These are phyloP conservation scores for Funneliformis mosseae DNA, from an alignment of 192 early-diverging fungal species.

Conservation along the genomic window DNA sequence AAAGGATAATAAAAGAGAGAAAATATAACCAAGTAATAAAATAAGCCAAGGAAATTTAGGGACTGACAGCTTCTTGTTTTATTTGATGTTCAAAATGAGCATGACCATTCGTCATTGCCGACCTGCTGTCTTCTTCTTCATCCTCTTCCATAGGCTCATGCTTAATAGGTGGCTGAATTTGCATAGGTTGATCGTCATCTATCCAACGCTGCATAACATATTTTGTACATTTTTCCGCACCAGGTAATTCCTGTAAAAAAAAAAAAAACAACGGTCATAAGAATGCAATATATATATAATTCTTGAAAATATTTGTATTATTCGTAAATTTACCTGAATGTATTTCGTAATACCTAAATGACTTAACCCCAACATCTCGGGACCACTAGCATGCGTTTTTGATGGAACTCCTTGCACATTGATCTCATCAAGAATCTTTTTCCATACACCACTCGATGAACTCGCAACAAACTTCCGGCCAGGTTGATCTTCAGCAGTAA, in stretches of 20 bases:
- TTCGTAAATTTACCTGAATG: constrained; percentile 61
- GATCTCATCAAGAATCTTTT: constrained; percentile 61
- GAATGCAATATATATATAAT: not conserved
- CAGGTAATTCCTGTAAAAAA: constrained; percentile 35
- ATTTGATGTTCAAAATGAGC: too few species aligned
- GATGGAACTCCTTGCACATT: constrained; percentile 62
- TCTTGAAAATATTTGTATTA: not conserved
- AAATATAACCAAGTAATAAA: too few species aligned
- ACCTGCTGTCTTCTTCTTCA: not conserved
- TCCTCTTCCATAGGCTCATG: not conserved
- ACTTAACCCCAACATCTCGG: constrained; percentile 70
- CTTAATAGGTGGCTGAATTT: not conserved
- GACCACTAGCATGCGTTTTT: constrained; percentile 73
- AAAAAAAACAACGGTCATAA: not conserved
- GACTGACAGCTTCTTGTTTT: too few species aligned
- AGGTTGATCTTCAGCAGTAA: constrained; percentile 68
- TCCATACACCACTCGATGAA: constrained; percentile 76
- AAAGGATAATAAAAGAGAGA: too few species aligned
- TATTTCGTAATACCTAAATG: constrained; percentile 71
- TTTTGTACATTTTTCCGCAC: constrained; percentile 38
- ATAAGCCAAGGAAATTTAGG: too few species aligned
- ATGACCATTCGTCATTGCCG: not conserved
- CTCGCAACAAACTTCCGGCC: constrained; percentile 56
- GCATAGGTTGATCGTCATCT: constrained; percentile 29
- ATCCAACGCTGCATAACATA: constrained; percentile 41